Percentiles rank a stretch among this genome's conserved stretches.
Evolutionary conservation across 441 rosid genomes (phyloP).

Genomic region (Populus hybrid): DNA sequence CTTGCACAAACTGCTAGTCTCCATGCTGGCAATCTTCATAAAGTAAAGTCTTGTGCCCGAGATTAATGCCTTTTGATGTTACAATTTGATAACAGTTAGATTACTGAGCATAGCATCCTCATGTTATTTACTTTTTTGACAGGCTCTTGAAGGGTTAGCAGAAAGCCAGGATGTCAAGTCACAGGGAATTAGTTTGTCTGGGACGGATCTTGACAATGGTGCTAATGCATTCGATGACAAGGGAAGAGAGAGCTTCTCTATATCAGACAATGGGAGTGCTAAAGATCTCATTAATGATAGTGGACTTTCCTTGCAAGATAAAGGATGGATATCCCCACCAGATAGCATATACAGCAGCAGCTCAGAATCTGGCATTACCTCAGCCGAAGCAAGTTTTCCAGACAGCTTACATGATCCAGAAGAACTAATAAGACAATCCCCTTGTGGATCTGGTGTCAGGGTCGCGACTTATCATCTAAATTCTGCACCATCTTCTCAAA

Average conservation of each 20-base stretch:
- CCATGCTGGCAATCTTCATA: constrained; percentile 88
- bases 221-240: constrained; percentile 42
- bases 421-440: constrained; percentile 33
- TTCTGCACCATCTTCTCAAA: constrained; percentile 44
- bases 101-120: constrained; percentile 6
- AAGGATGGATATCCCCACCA: constrained; percentile 84
- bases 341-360: constrained; percentile 65
- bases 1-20: constrained; percentile 91
- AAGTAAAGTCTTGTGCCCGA: constrained; percentile 38
- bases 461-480: constrained; percentile 21
- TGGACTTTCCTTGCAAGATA: constrained; percentile 54
- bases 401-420: constrained; percentile 38
- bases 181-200: constrained; percentile 48
- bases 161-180: constrained; percentile 73
- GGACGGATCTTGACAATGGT: constrained; percentile 45
- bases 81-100: constrained; percentile 13
- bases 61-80: constrained; percentile 8
- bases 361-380: constrained; percentile 48
- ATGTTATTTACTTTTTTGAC: constrained; percentile 10
- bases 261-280: constrained; percentile 42
- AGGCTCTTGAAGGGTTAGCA: constrained; percentile 83
- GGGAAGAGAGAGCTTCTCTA: constrained; percentile 44
- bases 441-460: constrained; percentile 26
- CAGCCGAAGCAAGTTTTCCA: constrained; percentile 40
- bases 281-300: constrained; percentile 34